Conservation (phyloP, 1,284 basidiomycete genomes). For the Ustilago tritici region DNA sequence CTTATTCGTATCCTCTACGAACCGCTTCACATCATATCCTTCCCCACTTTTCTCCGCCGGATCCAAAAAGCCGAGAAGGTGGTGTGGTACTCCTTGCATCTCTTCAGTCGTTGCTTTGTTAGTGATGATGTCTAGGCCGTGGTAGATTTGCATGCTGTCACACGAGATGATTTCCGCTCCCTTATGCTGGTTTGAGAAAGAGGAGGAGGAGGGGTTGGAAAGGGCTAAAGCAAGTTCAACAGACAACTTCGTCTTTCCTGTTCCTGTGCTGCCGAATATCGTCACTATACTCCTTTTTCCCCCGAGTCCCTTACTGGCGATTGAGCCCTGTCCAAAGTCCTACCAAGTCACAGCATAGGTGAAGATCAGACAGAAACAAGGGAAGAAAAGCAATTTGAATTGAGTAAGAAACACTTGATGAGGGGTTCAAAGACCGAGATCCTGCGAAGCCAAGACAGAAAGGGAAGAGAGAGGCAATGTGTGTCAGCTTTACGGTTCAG, state of each 20-base stretch:
- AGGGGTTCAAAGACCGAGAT: conserved; percentile 39
- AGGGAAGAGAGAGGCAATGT: conserved; percentile 8
- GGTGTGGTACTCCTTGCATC: conserved; percentile 84
- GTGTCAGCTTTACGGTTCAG: conserved; percentile 36
- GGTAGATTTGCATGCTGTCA: conserved; percentile 97
- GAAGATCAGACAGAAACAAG: neutral
- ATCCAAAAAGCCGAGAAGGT: conserved; percentile 86
- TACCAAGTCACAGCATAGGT: neutral
- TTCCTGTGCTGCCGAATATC: conserved; percentile 94
- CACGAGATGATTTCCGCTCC: conserved; percentile 82
- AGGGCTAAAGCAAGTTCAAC: conserved; percentile 82
- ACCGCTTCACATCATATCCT: conserved; percentile 75
- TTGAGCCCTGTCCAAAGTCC: conserved; percentile 17
- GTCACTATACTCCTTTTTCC: conserved; percentile 72
- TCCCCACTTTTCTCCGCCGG: conserved; percentile 77
- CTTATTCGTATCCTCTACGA: conserved; percentile 67
- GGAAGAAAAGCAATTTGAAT: neutral
- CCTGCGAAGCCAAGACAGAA: conserved; percentile 21
- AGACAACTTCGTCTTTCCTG: conserved; percentile 93
- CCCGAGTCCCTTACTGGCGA: neutral
- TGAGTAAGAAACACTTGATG: conserved; percentile 6
- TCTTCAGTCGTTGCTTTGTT: conserved; percentile 89
- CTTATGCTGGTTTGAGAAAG: conserved; percentile 8
- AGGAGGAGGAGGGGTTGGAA: neutral
- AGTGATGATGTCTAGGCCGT: conserved; percentile 92